Evolutionary conservation across 2,329 filamentous ascomycete species (phyloP), one percentile per base, ranked within the genome.

Genomic region (Ceratocystis albifundus): DNA sequence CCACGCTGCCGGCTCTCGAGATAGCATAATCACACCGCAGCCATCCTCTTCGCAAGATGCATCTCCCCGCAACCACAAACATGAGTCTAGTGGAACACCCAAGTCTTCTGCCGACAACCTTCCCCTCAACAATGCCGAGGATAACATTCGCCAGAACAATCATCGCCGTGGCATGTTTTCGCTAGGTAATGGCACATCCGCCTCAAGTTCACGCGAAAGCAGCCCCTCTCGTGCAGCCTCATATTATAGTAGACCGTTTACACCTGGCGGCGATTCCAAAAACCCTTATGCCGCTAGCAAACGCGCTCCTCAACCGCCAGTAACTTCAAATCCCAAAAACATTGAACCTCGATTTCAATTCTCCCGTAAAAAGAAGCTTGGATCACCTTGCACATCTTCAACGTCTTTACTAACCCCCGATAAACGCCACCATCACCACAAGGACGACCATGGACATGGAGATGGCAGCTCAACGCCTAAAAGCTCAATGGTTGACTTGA

Each of bases 401-500:
- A 75, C 79, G 50, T 82, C 75, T 69, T 71, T 67, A 20, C 57
- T 82, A 62, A 80, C 80, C 41, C 81, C 76, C 72, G 75, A 72
- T 63, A 81, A 85, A 22, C 86, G 84, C 15, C 28, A 59, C 22
- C 66, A 68, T 44, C 44, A 66, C n/a, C 44, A 66, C n/a, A 63
- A 66, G 6, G 65, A 68, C 8, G 63, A 65, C 20, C 53, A 64
- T 30, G 55, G 46, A 2, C 65, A 66, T 25, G 65, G 70, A 1
- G 69, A 70, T 6, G 72, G 71, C 15, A 73, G 75, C 53, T 72
- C 71, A 28, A 66, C 69, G 7, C 67, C 71, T 63, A 84, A 89
- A 68, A 86, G 88, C 25, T 96, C 94, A 4, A 97, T 97, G 88
- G 87, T 89, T 2, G 93, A 97, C 72, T 77, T 99, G 68, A 96